A percentile compares a stretch with the other conserved stretches of the same genome.
These are phyloP conservation scores for Tillandsia leiboldiana DNA, from an alignment of 176 grass and related monocot species.

Conservation along the genomic window DNA sequence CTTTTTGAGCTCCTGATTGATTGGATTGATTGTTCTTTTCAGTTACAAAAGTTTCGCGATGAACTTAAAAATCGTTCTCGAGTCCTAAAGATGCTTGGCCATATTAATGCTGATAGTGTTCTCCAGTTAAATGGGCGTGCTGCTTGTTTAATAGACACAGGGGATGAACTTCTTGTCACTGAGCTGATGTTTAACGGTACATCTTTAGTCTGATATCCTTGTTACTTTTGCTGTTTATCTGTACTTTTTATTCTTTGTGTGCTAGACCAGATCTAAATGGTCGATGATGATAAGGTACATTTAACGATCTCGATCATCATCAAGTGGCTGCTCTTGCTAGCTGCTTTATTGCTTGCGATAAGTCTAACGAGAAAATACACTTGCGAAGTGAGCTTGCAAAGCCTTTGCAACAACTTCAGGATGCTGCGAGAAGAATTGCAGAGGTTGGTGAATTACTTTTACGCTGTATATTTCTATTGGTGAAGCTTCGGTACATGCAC, in stretches of 20 bases:
- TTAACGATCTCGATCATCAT: conserved; percentile 98
- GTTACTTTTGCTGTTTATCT: conserved; percentile 5
- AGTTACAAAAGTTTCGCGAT: conserved; percentile 98
- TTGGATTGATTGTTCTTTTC: conserved; percentile 13
- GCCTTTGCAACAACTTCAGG: conserved; percentile 86
- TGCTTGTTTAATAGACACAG: conserved; percentile 96
- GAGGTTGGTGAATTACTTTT: conserved; percentile 47
- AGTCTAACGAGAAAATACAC: conserved; percentile 94
- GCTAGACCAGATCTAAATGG: conserved; percentile 9
- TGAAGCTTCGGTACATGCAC: conserved; percentile 3
- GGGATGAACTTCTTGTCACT: conserved; percentile 93
- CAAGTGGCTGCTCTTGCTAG: conserved; percentile 82
- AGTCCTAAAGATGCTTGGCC: conserved; percentile 94
- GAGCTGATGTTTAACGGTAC: conserved; percentile 99
- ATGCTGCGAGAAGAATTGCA: conserved; percentile 95
- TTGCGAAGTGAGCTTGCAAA: conserved; percentile 83
- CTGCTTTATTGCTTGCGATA: conserved; percentile 94
- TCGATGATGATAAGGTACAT: conserved; percentile 46
- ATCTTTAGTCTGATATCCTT: neutral
- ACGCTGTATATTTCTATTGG: conserved; percentile 11
- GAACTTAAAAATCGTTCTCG: conserved; percentile 86
- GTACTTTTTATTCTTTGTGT: neutral
- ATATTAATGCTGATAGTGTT: conserved; percentile 91
- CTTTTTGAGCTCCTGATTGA: neutral
- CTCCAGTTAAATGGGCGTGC: conserved; percentile 91